Percentiles rank a stretch among this genome's conserved stretches.
These are phyloP conservation scores for Bremia lactucae DNA, from an alignment of 352 stramenopile species.

Conservation along the genomic window DNA sequence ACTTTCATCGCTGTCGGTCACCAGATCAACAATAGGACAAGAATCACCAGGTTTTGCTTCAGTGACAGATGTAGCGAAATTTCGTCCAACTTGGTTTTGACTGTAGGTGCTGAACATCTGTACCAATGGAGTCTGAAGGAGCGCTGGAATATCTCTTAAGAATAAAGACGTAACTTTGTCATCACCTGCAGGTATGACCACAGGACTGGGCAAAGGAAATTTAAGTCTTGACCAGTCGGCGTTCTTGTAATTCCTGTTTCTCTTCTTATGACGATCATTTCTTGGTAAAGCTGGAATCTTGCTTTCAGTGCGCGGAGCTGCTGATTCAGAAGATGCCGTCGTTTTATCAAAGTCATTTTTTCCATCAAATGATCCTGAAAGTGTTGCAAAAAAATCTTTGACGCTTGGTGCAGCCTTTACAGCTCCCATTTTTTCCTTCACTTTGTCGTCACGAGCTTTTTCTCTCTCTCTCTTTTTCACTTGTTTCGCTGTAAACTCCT, in stretches of 20 bases:
- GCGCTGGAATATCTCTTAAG: conserved; percentile 34
- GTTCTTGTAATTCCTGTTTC: conserved; percentile 1
- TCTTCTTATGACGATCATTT: too few species aligned
- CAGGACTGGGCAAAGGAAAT: conserved; percentile 6
- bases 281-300: conserved; percentile 12
- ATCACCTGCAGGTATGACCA: conserved; percentile 23
- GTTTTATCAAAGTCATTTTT: too few species aligned
- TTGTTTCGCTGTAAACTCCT: conserved; percentile 40
- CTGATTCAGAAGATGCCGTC: too few species aligned
- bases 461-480: conserved; percentile 43
- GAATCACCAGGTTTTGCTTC: not conserved
- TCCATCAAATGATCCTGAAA: not conserved
- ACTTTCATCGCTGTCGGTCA: conserved; percentile 22
- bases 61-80: not conserved
- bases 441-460: conserved; percentile 12
- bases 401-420: conserved; percentile 15
- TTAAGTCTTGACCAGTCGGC: not conserved
- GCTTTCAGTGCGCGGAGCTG: conserved; percentile 3
- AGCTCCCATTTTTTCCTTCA: conserved; percentile 19
- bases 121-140: conserved; percentile 16
- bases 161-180: conserved; percentile 37
- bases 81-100: not conserved
- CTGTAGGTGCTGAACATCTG: not conserved
- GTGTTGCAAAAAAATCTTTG: conserved; percentile 19
- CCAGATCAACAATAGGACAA: conserved; percentile 19